Base-by-base conservation (phyloP, 1,139 yeast genomes). In the Candida gigantensis region DNA sequence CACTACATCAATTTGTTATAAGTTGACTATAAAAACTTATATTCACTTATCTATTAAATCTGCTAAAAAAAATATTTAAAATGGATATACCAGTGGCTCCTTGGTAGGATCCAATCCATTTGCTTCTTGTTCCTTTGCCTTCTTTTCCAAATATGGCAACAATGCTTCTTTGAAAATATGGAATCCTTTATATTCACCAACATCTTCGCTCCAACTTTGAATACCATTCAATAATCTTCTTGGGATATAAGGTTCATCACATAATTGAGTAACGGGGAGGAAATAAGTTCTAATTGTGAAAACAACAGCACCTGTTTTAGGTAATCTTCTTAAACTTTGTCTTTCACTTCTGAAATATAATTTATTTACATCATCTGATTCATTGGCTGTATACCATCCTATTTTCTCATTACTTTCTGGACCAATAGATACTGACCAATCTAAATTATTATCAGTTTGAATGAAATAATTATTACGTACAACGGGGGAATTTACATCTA, bases 251-350 rank as follows among this genome's bases (percentile, higher is more conserved):
- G 84, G 84, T 53, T 81, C 86, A 43, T 74, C 49, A 41, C 74
- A 74, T 38, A 81, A 54, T 41, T 78, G 70, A 2, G 62, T 58
- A 19, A 81, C 52, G 6, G 85, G 84, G 18, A 73, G 49, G 50
- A 81, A 79, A 50, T 81, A 81, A 1, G 86, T 81, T 46, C 86
- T 62, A 32, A 82, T 68, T 9, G 85, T 79, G 55, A 82, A 82
- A 2, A 77, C 62, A 15, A 79, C 66, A 2, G 83, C 84, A 6
- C 81, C 77, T 2, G 79, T 58, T 37, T 68, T 67, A 6, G 90
- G 88, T 41, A 84, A 62, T 50, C 85, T 71, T 41, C 89, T 72
- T 40, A 84, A 65, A 32, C 84, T 72, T 54, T 84, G 92, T 47
- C 88, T 67, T 53, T 82, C 89, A 31, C 84, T 77, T 49, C 89